Evolutionary conservation across 208 protist species (phyloP).

Genomic region (Acanthamoeba royreba): DNA sequence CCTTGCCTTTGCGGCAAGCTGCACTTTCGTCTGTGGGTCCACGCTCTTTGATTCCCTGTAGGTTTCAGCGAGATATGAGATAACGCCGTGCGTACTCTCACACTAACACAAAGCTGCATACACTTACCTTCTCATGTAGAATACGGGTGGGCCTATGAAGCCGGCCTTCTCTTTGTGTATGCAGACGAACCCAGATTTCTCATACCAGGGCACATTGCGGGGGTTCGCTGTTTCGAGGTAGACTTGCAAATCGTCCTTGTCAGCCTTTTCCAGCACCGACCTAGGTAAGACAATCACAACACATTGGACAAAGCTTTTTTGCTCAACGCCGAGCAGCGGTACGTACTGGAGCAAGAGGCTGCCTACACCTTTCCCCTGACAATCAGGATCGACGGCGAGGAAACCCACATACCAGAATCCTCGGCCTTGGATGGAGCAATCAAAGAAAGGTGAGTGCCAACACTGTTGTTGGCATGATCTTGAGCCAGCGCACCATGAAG

Average conservation of each 20-base stretch:
- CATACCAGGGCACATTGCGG: not conserved
- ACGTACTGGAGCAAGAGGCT: not conserved
- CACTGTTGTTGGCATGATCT: too few relatives aligned
- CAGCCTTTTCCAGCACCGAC: not conserved
- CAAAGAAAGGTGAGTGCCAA: not conserved
- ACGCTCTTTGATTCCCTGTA: not conserved
- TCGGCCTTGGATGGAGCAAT: not conserved
- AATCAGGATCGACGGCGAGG: not conserved
- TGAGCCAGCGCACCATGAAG: too few relatives aligned
- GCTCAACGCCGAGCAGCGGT: not conserved
- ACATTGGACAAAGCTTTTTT: not conserved
- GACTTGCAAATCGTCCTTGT: not conserved
- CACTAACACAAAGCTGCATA: not conserved
- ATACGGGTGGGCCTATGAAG: not conserved
- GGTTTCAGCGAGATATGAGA: too few relatives aligned
- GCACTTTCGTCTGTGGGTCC: not conserved
- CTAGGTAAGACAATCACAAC: not conserved
- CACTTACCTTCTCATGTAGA: not conserved
- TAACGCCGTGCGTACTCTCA: too few relatives aligned
- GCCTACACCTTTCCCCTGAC: not conserved
- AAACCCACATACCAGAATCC: conserved; percentile 1
- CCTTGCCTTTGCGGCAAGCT: not conserved
- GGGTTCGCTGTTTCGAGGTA: not conserved
- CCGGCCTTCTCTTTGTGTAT: not conserved
- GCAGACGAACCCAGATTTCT: not conserved